Evolutionary conservation across 2,329 filamentous ascomycete species (phyloP), one percentile per base, ranked within the genome.

Genomic region (Elsinoe ampelina): DNA sequence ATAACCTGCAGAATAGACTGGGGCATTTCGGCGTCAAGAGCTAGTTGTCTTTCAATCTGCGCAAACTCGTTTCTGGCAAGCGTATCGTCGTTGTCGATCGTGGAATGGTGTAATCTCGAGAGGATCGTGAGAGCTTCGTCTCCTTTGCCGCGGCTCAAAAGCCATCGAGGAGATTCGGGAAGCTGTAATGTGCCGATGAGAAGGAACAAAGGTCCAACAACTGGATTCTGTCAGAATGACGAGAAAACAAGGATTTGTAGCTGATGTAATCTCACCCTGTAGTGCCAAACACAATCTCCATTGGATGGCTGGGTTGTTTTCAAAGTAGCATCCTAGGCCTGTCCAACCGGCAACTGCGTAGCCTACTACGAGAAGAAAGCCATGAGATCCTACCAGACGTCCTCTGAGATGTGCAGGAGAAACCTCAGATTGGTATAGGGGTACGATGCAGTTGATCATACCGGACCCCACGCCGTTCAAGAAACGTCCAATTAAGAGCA

Each of bases 281-380:
- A 77, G 70, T 0, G 73, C 73, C 2, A 77, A 65, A 1, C 73
- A 72, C 55, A 75, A 74, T 11, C 73, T 66, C 77, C 77, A 80
- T 6, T 71, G 62, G 54, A 74, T 73, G 1, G 65, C 63, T 1
- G 68, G 67, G 8, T 64, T 59, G 0, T 67, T 63, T 2, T 66
- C 67, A 19, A 71, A 71, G 60, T 67, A 74, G 57, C 68, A 73
- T 1, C 64, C 71, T 57, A 69, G 73, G 6, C 71, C 71, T 51
- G 75, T 65, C 72, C 71, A 75, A 1, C 66, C 69, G 1, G 72
- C 65, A 6, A 72, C 58, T 2, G 64, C 63, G 48, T 74, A 75
- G 8, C 72, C 72, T 11, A 75, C 63, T 0, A 71, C 71, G 57
- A 72, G 72, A 65, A 73, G 71, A 13, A 74, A 66, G 2, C 72